These are phyloP conservation scores for Eucalyptus pumila DNA, from an alignment of 345 rosid genomes.

Conservation along the genomic window DNA sequence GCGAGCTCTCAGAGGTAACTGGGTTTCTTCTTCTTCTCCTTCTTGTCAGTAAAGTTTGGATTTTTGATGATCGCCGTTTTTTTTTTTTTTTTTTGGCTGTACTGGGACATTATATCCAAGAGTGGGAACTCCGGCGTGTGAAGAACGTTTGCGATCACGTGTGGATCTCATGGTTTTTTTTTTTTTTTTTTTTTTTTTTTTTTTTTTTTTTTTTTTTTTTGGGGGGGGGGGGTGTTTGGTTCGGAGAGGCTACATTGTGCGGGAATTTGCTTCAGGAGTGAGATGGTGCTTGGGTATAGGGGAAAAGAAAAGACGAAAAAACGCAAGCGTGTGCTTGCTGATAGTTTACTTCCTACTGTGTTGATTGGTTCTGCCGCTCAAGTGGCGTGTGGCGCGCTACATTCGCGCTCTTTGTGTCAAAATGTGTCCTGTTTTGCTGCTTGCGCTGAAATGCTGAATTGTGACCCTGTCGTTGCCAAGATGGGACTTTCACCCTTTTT, in stretches of 20 bases:
- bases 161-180: neutral
- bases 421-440: neutral
- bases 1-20: neutral
- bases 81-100: neutral
- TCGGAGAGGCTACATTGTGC: neutral
- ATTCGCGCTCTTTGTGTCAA: neutral
- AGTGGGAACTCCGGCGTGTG: neutral
- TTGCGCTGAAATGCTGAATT: neutral
- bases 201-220: neutral
- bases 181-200: neutral
- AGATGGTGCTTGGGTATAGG: neutral
- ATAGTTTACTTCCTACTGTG: neutral
- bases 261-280: neutral
- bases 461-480: neutral
- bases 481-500: neutral
- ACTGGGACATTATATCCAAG: neutral
- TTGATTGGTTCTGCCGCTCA: neutral
- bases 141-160: neutral
- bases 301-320: too few relatives aligned
- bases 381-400: neutral
- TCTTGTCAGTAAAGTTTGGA: neutral
- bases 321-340: neutral
- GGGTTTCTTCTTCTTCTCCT: neutral
- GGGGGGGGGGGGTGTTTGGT: neutral
- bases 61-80: neutral